Percentiles rank a stretch among this genome's conserved stretches.
These are phyloP conservation scores for Hypsizygus ulmarius DNA, from an alignment of 1,284 basidiomycete genomes.

Conservation along the genomic window DNA sequence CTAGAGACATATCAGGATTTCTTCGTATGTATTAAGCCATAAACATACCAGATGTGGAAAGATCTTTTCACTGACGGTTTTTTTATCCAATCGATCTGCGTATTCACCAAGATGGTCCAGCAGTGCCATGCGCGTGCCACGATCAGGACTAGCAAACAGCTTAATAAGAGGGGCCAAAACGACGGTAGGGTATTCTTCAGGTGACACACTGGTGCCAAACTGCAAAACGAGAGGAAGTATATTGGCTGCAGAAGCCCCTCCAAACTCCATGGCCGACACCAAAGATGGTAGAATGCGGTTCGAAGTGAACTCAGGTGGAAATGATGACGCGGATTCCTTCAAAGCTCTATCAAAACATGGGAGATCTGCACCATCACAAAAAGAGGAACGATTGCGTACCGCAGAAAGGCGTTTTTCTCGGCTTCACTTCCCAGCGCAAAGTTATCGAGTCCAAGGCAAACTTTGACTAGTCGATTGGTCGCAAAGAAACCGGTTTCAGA, in stretches of 20 bases:
- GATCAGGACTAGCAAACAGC: slow-evolving; percentile 84
- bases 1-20: slow-evolving; percentile 38
- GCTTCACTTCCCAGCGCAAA: slow-evolving; percentile 83
- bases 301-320: slow-evolving; percentile 87
- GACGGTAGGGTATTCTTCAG: slow-evolving; percentile 68
- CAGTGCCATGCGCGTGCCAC: slow-evolving; percentile 91
- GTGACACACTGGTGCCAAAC: slow-evolving; percentile 71
- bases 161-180: slow-evolving; percentile 81
- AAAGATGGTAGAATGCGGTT: slow-evolving; percentile 88
- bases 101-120: slow-evolving; percentile 86
- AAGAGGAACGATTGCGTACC: slow-evolving; percentile 39
- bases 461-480: slow-evolving; percentile 80
- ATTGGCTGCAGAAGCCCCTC: slow-evolving; percentile 74
- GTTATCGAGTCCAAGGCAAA: slow-evolving; percentile 84
- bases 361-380: background rate
- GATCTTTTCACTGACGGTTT: slow-evolving; percentile 81
- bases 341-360: slow-evolving; percentile 50
- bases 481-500: slow-evolving; percentile 82
- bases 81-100: slow-evolving; percentile 84
- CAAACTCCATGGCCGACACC: slow-evolving; percentile 80
- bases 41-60: slow-evolving; percentile 83
- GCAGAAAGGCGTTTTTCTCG: slow-evolving; percentile 76
- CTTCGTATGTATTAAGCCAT: background rate
- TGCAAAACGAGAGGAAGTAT: slow-evolving; percentile 83
- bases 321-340: slow-evolving; percentile 75